phyloP scores from a whole-genome alignment of 2,329 filamentous ascomycete genomes.

The Cytospora piceae region DNA sequence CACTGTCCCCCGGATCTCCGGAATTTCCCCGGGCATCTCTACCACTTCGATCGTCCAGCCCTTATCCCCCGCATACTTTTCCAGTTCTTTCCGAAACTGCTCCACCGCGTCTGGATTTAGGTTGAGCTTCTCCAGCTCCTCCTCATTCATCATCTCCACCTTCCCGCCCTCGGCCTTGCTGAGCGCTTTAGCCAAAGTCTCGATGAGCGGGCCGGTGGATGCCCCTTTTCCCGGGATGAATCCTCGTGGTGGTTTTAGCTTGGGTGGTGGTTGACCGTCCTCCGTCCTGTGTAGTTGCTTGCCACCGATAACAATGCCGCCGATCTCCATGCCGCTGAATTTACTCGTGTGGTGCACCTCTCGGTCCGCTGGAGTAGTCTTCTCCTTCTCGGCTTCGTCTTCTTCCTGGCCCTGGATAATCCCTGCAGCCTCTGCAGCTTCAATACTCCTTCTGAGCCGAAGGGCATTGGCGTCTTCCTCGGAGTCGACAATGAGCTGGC shows the following conservation, averaged over 20 bases:
- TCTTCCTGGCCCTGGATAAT: conserved; percentile 33
- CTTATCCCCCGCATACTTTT: conserved; percentile 69
- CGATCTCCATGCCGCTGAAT: conserved; percentile 47
- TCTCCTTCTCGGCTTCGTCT: conserved; percentile 25
- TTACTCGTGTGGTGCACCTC: conserved; percentile 29
- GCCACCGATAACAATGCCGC: conserved; percentile 58
- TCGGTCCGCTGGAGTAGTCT: conserved; percentile 14
- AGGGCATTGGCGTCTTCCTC: conserved; percentile 52
- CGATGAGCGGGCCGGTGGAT: conserved; percentile 39
- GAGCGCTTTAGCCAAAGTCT: conserved; percentile 51
- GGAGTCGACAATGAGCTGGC: conserved; percentile 67
- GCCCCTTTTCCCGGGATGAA: conserved; percentile 39
- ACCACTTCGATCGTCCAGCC: conserved; percentile 83
- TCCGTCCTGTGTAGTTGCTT: conserved; percentile 52
- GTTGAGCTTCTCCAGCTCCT: conserved; percentile 70
- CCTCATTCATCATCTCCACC: conserved; percentile 62
- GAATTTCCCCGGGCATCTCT: conserved; percentile 62
- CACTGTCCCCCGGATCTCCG: conserved; percentile 73
- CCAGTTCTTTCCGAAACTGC: conserved; percentile 68
- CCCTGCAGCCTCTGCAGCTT: conserved; percentile 42
- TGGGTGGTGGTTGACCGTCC: conserved; percentile 51
- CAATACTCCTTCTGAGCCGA: conserved; percentile 43
- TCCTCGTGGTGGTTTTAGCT: conserved; percentile 50
- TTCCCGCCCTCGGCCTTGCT: conserved; percentile 63
- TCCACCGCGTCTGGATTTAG: conserved; percentile 70